phyloP scores from a whole-genome alignment of 2,329 filamentous ascomycete species.

The Piedraia hortae region DNA sequence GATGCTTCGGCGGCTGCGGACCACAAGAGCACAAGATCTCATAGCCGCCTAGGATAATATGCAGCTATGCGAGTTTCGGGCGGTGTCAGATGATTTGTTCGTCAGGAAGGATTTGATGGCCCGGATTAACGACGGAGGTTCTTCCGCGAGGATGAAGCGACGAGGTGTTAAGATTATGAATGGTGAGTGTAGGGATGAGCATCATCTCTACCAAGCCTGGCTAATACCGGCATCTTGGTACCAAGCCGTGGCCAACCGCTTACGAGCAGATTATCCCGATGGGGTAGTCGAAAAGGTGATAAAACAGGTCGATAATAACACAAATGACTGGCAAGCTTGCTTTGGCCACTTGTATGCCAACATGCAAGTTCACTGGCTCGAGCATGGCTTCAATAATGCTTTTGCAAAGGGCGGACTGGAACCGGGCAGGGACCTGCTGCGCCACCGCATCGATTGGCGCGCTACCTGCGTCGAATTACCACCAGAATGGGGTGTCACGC shows the following conservation, averaged over 20 bases:
- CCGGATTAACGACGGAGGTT: conserved; percentile 22
- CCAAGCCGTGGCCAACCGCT: conserved; percentile 17
- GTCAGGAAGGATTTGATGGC: conserved; percentile 18
- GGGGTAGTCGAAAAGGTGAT: conserved; percentile 18
- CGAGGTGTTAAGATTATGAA: conserved; percentile 23
- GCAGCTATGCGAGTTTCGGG: conserved; percentile 26
- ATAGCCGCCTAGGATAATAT: conserved; percentile 18
- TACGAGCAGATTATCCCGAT: conserved; percentile 26
- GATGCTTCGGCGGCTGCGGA: conserved; percentile 21
- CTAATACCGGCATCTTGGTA: conserved; percentile 19
- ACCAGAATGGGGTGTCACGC: conserved; percentile 25
- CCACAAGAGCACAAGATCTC: conserved; percentile 14
- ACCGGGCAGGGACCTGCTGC: conserved; percentile 19
- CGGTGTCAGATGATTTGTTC: conserved; percentile 23
- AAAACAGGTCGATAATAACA: conserved; percentile 4
- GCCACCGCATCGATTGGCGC: conserved; percentile 28
- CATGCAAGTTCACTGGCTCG: conserved; percentile 26
- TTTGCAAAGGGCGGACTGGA: conserved; percentile 16
- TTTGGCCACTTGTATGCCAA: conserved; percentile 29
- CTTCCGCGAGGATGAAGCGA: conserved; percentile 18
- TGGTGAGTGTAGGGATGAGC: conserved; percentile 28
- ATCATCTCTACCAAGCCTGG: conserved; percentile 24
- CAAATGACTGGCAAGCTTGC: conserved; percentile 20
- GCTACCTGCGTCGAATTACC: conserved; percentile 22
- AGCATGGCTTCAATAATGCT: conserved; percentile 23